Percentiles rank a stretch among this genome's conserved stretches.
phyloP scores from a whole-genome alignment of 2,329 filamentous ascomycete species.

The Xylaria sp. region DNA sequence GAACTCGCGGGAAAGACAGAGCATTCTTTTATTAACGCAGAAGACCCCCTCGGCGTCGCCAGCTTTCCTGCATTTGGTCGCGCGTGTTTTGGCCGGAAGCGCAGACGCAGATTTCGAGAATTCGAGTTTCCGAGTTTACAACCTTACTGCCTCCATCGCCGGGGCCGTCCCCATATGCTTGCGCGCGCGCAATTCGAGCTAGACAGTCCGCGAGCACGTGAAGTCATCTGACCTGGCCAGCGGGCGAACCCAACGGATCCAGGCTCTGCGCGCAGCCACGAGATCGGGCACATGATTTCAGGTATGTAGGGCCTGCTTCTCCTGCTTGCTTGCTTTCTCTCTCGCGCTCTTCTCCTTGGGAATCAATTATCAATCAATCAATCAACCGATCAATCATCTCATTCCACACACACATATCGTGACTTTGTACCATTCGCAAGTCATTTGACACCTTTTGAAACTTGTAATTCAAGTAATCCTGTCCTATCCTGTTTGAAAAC shows the following conservation, averaged over 20 bases:
- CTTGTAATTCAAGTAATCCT: constrained; percentile 10
- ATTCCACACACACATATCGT: constrained; percentile 22
- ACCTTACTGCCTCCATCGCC: constrained; percentile 39
- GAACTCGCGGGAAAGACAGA: constrained; percentile 40
- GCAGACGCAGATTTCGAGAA: constrained; percentile 40
- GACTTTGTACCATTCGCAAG: background rate
- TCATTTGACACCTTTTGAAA: constrained; percentile 14
- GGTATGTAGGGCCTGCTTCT: constrained; percentile 38
- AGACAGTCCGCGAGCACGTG: constrained; percentile 48
- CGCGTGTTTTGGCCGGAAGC: constrained; percentile 35
- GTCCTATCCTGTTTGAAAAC: constrained; percentile 24
- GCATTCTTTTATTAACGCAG: constrained; percentile 39
- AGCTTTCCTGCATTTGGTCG: constrained; percentile 23
- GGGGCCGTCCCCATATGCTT: constrained; percentile 44
- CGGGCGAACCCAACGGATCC: constrained; percentile 43
- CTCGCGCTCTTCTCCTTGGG: background rate
- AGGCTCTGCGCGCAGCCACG: constrained; percentile 46
- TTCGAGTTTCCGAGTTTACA: constrained; percentile 36
- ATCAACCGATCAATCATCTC: background rate
- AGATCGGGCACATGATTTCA: constrained; percentile 48
- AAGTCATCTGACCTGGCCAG: constrained; percentile 51
- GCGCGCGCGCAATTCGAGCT: constrained; percentile 47
- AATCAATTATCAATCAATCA: constrained; percentile 3
- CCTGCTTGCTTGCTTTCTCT: background rate
- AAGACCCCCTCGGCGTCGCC: constrained; percentile 35